Percentiles rank a stretch among this genome's conserved stretches.
These are phyloP conservation scores for Phaeoacremonium minimum DNA, from an alignment of 2,329 filamentous ascomycete species.

Conservation along the genomic window DNA sequence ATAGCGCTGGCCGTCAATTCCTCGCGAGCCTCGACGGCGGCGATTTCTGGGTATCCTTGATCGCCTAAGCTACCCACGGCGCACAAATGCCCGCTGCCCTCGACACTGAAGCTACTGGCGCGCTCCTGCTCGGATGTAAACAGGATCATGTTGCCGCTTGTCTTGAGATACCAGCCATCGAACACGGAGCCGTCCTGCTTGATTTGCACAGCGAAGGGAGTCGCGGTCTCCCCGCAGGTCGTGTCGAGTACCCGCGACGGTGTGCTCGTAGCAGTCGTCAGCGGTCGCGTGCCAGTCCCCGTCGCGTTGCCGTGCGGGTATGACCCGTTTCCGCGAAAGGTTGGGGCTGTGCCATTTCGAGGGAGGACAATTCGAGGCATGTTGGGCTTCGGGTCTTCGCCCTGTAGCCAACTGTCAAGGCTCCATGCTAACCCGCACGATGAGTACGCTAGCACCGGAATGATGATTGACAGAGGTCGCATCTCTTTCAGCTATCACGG, in stretches of 20 bases:
- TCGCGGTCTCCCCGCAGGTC: conserved; percentile 1
- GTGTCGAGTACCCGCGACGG: conserved; percentile 1
- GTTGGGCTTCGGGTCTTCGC: no score
- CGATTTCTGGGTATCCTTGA: conserved; percentile 2
- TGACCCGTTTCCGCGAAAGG: conserved; percentile 5
- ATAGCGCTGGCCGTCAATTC: conserved; percentile 3
- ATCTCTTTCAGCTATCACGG: no score
- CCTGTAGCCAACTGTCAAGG: no score
- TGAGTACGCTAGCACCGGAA: no score
- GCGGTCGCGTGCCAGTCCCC: neutral
- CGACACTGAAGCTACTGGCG: conserved; percentile 4
- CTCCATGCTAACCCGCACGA: no score
- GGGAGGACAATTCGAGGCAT: conserved; percentile 6
- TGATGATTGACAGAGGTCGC: no score
- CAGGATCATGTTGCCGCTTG: conserved; percentile 2
- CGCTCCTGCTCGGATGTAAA: conserved; percentile 5
- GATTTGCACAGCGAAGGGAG: conserved; percentile 5
- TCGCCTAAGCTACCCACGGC: conserved; percentile 2
- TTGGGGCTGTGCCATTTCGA: conserved; percentile 2
- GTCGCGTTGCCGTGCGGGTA: conserved; percentile 2
- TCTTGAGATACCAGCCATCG: conserved; percentile 5
- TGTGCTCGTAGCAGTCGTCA: conserved; percentile 4
- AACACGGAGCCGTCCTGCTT: conserved; percentile 3
- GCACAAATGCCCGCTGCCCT: conserved; percentile 4
- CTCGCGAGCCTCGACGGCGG: conserved; percentile 4